Percentiles rank a stretch among this genome's conserved stretches.
These are phyloP conservation scores for Emergomyces orientalis DNA, from an alignment of 2,329 filamentous ascomycete genomes.

Conservation along the genomic window DNA sequence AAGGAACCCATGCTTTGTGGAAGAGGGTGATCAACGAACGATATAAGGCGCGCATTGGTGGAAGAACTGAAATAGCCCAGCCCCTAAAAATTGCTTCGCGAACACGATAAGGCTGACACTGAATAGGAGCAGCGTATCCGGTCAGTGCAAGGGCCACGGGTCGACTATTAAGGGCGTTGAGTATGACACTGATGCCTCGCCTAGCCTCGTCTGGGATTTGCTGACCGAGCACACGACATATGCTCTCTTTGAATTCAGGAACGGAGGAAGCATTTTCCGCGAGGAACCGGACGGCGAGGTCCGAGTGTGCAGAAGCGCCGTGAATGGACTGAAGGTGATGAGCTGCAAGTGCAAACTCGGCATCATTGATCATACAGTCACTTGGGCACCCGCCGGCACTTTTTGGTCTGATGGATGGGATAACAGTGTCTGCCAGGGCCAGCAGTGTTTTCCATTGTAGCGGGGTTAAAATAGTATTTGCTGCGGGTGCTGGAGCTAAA, in stretches of 20 bases:
- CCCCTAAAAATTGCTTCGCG: conserved; percentile 45
- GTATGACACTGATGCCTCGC: conserved; percentile 43
- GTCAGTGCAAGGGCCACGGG: conserved; percentile 49
- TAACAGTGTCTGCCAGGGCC: conserved; percentile 48
- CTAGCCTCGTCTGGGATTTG: conserved; percentile 42
- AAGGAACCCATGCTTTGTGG: conserved; percentile 45
- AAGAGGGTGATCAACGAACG: conserved; percentile 42
- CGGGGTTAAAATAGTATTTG: conserved; percentile 42
- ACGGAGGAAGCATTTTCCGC: conserved; percentile 40
- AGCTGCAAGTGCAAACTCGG: conserved; percentile 21
- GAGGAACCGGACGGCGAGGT: conserved; percentile 38
- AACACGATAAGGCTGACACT: conserved; percentile 45
- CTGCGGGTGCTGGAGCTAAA: conserved; percentile 39
- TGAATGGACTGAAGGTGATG: conserved; percentile 15
- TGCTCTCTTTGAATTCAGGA: conserved; percentile 41
- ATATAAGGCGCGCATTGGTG: conserved; percentile 43
- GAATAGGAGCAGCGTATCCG: conserved; percentile 46
- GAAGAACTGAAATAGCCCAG: conserved; percentile 47
- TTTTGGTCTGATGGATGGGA: conserved; percentile 44
- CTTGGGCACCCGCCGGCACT: conserved; percentile 25
- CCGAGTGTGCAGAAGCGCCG: conserved; percentile 26
- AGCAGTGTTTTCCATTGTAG: conserved; percentile 52
- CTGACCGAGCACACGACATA: conserved; percentile 41
- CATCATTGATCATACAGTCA: conserved; percentile 32
- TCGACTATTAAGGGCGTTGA: conserved; percentile 47